Evolutionary conservation across 2,329 filamentous ascomycete species (phyloP), one percentile per base, ranked within the genome.

Genomic region (Moelleriella libera): DNA sequence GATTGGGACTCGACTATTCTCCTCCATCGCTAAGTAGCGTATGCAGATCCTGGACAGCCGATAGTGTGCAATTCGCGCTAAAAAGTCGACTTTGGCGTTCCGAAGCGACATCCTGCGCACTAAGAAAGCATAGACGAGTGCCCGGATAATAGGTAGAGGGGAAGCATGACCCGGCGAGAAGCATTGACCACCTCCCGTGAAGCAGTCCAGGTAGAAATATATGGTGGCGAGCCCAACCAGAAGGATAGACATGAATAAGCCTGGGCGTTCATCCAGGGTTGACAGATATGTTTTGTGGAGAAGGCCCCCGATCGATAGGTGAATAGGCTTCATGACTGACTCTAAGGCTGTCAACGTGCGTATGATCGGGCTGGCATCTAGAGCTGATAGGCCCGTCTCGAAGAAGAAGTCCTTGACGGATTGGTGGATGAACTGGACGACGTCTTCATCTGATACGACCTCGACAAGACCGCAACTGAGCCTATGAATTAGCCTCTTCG

Each of bases 381-480:
- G 47, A 29, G 30, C 10, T 6, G 10, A 7, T 6, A 60, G 40
- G 12, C 58, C 57, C 9, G 51, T 53, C 5, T 53, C 43, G 29
- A 59, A 6, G 37, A 64, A 60, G 47, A 60, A 63, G 42, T 64
- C 61, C 37, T 60, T 59, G 41, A 61, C 59, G 3, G 61, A 57
- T 45, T 63, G 58, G 31, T 65, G 61, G 37, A 64, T 64, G 45
- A 64, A 61, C 41, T 64, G 61, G 2, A 61, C 55, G 34, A 37
- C 34, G 34, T 37, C n/a, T 2, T 8, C 4, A 2, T 37, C 9
- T 2, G 44, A 49, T 6, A 29, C 29, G 42, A 53, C 29, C 39
- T 63, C 60, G 9, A 48, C 57, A 52, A 65, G 60, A 32, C 60
- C 58, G 30, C 57, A 49, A 34, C 60, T 60, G 5, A 63, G 55